Evolutionary conservation across 2,329 filamentous ascomycete species (phyloP).

Genomic region (Didymella keratinophila): DNA sequence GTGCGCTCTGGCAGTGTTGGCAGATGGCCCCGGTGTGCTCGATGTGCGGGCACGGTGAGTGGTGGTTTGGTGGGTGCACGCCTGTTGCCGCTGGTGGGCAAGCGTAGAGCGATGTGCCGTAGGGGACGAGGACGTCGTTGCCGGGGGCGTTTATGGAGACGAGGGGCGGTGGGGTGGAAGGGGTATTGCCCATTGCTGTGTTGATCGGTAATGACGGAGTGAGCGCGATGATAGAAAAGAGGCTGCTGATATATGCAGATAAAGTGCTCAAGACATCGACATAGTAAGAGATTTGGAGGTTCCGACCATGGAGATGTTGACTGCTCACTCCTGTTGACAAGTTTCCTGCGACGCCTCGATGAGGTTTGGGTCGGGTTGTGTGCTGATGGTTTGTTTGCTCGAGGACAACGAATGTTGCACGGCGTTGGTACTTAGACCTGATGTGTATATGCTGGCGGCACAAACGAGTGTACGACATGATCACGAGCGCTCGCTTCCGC

Average conservation of each 20-base stretch:
- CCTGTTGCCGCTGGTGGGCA: not conserved
- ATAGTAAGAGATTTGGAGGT: too few relatives aligned
- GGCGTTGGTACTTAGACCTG: not conserved
- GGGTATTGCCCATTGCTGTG: slow-evolving; percentile 32
- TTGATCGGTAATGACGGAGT: too few relatives aligned
- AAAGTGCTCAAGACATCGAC: too few relatives aligned
- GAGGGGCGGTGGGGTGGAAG: slow-evolving; percentile 36
- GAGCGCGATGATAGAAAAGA: too few relatives aligned
- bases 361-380: not conserved
- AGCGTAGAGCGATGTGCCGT: slow-evolving; percentile 10
- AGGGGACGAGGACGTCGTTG: slow-evolving; percentile 33
- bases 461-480: not conserved
- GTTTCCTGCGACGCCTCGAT: not conserved
- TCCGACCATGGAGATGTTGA: not conserved
- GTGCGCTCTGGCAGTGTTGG: not conserved
- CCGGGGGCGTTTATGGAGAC: slow-evolving; percentile 32
- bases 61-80: too few relatives aligned
- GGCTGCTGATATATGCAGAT: too few relatives aligned
- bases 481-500: too few relatives aligned
- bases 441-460: not conserved
- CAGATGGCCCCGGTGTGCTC: not conserved
- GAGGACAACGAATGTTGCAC: not conserved
- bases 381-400: slow-evolving; percentile 10
- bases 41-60: not conserved
- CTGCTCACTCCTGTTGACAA: not conserved